These are phyloP conservation scores for Conticribra guillardii DNA, from an alignment of 108 stramenopile species.

Conservation along the genomic window DNA sequence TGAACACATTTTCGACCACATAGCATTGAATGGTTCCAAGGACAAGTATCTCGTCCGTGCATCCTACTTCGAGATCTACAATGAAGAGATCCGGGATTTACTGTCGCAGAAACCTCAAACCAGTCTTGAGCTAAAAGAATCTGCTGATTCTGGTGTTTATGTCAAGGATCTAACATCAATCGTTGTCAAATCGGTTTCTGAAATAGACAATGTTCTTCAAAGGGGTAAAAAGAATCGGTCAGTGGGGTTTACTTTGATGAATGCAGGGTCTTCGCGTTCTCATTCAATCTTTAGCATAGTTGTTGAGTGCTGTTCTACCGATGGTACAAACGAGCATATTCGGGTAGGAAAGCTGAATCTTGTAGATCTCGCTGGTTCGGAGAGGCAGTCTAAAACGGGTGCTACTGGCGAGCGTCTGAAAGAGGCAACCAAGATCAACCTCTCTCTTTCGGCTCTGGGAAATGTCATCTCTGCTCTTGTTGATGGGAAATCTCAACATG, in stretches of 20 bases:
- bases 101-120: constrained; percentile 71
- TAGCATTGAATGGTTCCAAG: constrained; percentile 63
- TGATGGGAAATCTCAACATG: constrained; percentile 91
- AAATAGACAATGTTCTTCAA: constrained; percentile 87
- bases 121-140: constrained; percentile 79
- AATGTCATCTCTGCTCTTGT: constrained; percentile 98
- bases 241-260: constrained; percentile 93
- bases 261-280: constrained; percentile 85
- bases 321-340: constrained; percentile 73
- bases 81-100: constrained; percentile 98
- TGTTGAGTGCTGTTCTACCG: constrained; percentile 55
- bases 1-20: constrained; percentile 87
- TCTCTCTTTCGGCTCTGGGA: constrained; percentile 95
- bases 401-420: constrained; percentile 93
- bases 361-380: constrained; percentile 97
- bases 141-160: constrained; percentile 79
- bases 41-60: constrained; percentile 93
- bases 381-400: constrained; percentile 96
- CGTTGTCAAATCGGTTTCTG: constrained; percentile 77
- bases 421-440: constrained; percentile 94
- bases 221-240: constrained; percentile 86
- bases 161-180: constrained; percentile 84
- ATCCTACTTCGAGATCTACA: constrained; percentile 98
- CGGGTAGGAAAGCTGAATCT: constrained; percentile 94
- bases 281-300: constrained; percentile 90